Evolutionary conservation across 108 stramenopile species (phyloP).

Genomic region (Discostella stelligeroides): DNA sequence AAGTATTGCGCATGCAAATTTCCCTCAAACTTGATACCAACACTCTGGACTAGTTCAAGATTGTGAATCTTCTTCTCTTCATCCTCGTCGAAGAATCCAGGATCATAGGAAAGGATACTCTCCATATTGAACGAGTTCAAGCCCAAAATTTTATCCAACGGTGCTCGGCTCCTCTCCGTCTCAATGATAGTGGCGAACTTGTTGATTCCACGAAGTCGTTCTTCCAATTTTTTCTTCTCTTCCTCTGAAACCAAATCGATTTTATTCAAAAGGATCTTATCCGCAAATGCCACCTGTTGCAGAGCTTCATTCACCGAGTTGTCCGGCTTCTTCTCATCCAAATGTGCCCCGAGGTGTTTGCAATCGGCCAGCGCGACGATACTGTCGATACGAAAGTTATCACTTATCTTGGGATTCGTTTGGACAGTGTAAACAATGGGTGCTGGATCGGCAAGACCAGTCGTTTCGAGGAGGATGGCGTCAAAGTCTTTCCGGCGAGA

Average conservation of each 20-base stretch:
- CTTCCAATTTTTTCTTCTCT: slow-evolving; percentile 84
- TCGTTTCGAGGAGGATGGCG: slow-evolving; percentile 94
- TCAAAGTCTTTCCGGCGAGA: slow-evolving; percentile 91
- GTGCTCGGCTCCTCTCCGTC: slow-evolving; percentile 81
- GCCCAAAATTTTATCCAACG: slow-evolving; percentile 86
- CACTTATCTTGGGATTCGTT: slow-evolving; percentile 89
- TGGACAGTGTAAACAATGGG: slow-evolving; percentile 97
- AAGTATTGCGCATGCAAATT: slow-evolving; percentile 92
- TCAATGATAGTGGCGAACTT: slow-evolving; percentile 90
- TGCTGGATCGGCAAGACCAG: slow-evolving; percentile 95
- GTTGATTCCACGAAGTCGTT: slow-evolving; percentile 77
- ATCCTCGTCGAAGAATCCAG: slow-evolving; percentile 87
- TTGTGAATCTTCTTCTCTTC: slow-evolving; percentile 83
- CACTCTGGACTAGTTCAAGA: slow-evolving; percentile 85
- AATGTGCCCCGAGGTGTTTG: slow-evolving; percentile 87
- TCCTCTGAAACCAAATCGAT: slow-evolving; percentile 89
- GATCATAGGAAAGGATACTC: slow-evolving; percentile 83
- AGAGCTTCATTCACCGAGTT: slow-evolving; percentile 89
- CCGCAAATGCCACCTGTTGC: slow-evolving; percentile 98
- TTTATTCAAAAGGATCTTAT: slow-evolving; percentile 97
- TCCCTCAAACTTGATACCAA: slow-evolving; percentile 88
- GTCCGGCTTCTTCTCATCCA: slow-evolving; percentile 93
- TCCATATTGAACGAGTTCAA: slow-evolving; percentile 92
- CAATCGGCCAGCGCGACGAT: slow-evolving; percentile 93
- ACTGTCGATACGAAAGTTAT: slow-evolving; percentile 85